Evolutionary conservation across 1,139 yeast genomes (phyloP).

Genomic region (Saccharomycopsis hybrid): DNA sequence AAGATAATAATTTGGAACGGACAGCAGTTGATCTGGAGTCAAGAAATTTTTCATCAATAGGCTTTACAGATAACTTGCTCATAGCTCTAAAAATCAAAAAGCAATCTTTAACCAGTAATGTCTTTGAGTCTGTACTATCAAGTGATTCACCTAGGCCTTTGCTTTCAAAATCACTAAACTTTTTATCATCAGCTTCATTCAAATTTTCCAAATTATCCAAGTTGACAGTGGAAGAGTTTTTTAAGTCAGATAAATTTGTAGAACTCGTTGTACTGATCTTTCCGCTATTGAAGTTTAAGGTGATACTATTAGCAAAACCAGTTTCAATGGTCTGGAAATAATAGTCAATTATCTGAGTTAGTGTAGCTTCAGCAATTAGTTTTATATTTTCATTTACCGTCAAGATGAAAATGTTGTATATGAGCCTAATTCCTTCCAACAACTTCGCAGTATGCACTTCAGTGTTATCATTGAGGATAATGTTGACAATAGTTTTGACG

Average conservation of each 20-base stretch:
- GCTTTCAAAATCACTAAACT: slow-evolving; percentile 41
- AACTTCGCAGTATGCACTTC: slow-evolving; percentile 90
- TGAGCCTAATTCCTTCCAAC: slow-evolving; percentile 85
- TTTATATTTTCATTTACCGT: slow-evolving; percentile 67
- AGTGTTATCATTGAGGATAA: slow-evolving; percentile 70
- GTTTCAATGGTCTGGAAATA: slow-evolving; percentile 19
- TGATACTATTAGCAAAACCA: not conserved
- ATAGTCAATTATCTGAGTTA: slow-evolving; percentile 79
- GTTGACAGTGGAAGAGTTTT: slow-evolving; percentile 38
- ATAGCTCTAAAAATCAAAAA: slow-evolving; percentile 87
- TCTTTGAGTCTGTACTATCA: slow-evolving; percentile 46
- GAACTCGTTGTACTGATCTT: not conserved
- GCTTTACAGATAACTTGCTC: slow-evolving; percentile 86
- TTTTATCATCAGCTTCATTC: slow-evolving; percentile 47
- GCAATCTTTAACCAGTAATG: slow-evolving; percentile 79
- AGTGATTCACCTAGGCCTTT: slow-evolving; percentile 26
- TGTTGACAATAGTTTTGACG: slow-evolving; percentile 83
- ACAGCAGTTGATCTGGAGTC: slow-evolving; percentile 91
- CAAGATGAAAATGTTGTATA: slow-evolving; percentile 83
- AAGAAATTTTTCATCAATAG: slow-evolving; percentile 61
- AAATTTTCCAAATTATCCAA: slow-evolving; percentile 50
- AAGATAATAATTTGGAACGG: slow-evolving; percentile 80
- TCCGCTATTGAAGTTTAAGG: not conserved
- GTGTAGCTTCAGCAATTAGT: slow-evolving; percentile 81
- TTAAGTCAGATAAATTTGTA: not conserved